A percentile compares a stretch with the other conserved stretches of the same genome.
Conservation (phyloP, 176 grass and related monocot species). For the Zizania latifolia region DNA sequence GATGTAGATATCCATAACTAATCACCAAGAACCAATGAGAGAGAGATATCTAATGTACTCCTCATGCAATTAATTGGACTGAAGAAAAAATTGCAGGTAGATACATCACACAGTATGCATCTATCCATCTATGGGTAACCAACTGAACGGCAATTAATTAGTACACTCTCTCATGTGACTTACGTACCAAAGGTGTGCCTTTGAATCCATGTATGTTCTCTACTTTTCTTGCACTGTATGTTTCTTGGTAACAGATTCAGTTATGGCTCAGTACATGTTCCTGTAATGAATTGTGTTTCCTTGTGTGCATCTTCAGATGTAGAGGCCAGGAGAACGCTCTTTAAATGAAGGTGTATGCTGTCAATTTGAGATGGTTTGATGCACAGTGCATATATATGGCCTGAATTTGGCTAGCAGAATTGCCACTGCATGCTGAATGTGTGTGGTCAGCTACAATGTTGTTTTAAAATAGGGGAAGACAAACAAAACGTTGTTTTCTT, state of each 20-base stretch:
- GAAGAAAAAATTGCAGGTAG: constrained; percentile 15
- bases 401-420: constrained; percentile 6
- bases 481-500: constrained; percentile 21
- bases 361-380: too few relatives aligned
- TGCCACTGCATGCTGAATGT: not conserved
- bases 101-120: too few relatives aligned
- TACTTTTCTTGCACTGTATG: not conserved
- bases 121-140: too few relatives aligned
- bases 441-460: not conserved
- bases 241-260: not conserved
- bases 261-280: not conserved
- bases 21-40: not conserved
- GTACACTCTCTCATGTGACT: not conserved
- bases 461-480: constrained; percentile 1
- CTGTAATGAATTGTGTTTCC: too few relatives aligned
- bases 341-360: too few relatives aligned
- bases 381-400: not conserved
- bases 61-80: constrained; percentile 20
- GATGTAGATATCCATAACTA: constrained; percentile 33
- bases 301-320: too few relatives aligned
- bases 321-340: too few relatives aligned
- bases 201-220: constrained; percentile 20
- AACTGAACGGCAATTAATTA: constrained; percentile 35
- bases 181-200: not conserved
- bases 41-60: not conserved